Conservation (phyloP, 2,329 filamentous ascomycete genomes). For the Aaosphaeria arxii region DNA sequence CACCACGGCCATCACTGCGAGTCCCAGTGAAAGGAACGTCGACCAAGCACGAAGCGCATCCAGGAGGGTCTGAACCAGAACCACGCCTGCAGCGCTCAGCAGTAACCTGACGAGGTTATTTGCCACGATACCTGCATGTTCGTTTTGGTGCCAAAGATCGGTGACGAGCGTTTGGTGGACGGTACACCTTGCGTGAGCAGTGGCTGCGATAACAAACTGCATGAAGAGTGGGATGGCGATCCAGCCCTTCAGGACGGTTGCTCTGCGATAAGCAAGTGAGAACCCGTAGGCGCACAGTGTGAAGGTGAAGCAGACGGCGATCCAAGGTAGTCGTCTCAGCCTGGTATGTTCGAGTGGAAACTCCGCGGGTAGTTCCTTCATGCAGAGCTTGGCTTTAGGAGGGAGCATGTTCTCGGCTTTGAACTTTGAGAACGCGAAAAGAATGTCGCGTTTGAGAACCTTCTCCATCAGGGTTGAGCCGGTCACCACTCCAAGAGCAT, state of each 20-base stretch:
- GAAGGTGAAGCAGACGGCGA: slow-evolving; percentile 36
- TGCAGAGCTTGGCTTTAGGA: slow-evolving; percentile 15
- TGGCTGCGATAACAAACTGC: slow-evolving; percentile 32
- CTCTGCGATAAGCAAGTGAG: slow-evolving; percentile 29
- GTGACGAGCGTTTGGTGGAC: slow-evolving; percentile 63
- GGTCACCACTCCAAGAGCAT: slow-evolving; percentile 41
- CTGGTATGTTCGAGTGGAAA: slow-evolving; percentile 43
- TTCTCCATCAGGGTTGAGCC: slow-evolving; percentile 43
- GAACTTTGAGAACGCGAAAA: slow-evolving; percentile 32
- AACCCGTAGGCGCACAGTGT: slow-evolving; percentile 38
- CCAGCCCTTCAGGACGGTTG: slow-evolving; percentile 10
- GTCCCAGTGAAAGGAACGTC: slow-evolving; percentile 23
- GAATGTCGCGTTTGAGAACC: slow-evolving; percentile 43
- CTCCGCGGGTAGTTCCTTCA: slow-evolving; percentile 21
- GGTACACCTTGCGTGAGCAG: slow-evolving; percentile 40
- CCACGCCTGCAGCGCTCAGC: slow-evolving; percentile 58
- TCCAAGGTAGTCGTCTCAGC: slow-evolving; percentile 39
- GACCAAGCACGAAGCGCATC: slow-evolving; percentile 57
- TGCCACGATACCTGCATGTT: slow-evolving; percentile 61
- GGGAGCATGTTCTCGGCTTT: slow-evolving; percentile 27
- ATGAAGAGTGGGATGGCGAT: slow-evolving; percentile 12
- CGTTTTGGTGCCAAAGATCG: slow-evolving; percentile 60
- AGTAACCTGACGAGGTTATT: slow-evolving; percentile 64
- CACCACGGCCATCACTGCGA: slow-evolving; percentile 9
- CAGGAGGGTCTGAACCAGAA: slow-evolving; percentile 60